Evolutionary conservation across 2,329 filamentous ascomycete genomes (phyloP).

Genomic region (Fusarium tricinctum): DNA sequence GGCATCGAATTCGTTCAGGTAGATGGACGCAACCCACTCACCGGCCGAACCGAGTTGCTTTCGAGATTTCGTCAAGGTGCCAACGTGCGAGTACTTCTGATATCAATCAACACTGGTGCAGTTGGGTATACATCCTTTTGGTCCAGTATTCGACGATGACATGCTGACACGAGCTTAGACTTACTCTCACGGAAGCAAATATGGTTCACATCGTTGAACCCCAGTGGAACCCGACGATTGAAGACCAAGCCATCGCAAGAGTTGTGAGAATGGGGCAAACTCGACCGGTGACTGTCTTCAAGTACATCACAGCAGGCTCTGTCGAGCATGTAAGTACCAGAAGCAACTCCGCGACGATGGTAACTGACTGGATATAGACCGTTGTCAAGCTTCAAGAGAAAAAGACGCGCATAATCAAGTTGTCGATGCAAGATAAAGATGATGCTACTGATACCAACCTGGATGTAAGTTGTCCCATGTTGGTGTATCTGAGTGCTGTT

Average conservation of each 20-base stretch:
- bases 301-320: not conserved
- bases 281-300: not conserved
- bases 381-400: constrained; percentile 11
- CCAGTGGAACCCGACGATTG: constrained; percentile 30
- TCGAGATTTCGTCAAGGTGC: not conserved
- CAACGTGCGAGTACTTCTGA: not conserved
- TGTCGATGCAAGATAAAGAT: constrained; percentile 22
- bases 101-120: constrained; percentile 25
- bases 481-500: accelerated
- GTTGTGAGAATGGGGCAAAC: constrained; percentile 16
- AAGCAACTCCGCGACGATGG: no score
- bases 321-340: not conserved
- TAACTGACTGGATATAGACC: accelerated
- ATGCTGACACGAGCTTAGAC: not conserved
- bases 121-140: not conserved
- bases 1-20: not conserved
- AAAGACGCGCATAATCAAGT: constrained; percentile 12
- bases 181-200: constrained; percentile 22
- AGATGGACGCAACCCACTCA: not conserved
- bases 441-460: not conserved
- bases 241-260: constrained; percentile 26
- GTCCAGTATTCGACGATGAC: accelerated
- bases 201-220: constrained; percentile 24
- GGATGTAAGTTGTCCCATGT: not conserved
- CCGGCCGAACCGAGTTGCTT: not conserved